Evolutionary conservation across 2,329 filamentous ascomycete species (phyloP).

Genomic region (Fusarium sororula): DNA sequence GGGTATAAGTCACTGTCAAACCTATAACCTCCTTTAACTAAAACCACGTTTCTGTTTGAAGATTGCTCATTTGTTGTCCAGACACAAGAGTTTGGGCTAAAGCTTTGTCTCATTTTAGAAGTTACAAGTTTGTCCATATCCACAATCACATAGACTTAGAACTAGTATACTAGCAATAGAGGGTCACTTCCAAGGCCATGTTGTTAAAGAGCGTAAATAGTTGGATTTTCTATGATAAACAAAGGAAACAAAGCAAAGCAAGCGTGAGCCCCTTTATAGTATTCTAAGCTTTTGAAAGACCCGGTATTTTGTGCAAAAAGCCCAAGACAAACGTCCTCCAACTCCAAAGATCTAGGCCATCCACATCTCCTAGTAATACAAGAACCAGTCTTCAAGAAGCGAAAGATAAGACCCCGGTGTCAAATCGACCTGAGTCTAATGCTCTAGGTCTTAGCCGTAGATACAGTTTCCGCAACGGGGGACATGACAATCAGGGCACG

Average conservation of each 20-base stretch:
- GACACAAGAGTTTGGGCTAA: background rate
- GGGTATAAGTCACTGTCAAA: background rate
- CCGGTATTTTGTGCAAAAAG: background rate
- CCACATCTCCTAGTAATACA: background rate
- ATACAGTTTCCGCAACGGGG: no score
- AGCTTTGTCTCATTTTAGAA: background rate
- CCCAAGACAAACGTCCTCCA: background rate
- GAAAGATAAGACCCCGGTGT: background rate
- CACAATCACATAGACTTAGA: background rate
- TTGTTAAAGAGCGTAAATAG: conserved; percentile 6
- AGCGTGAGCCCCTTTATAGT: background rate
- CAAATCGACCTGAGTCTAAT: no score
- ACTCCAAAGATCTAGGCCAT: background rate
- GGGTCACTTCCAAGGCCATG: background rate
- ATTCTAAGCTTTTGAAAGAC: conserved; percentile 5
- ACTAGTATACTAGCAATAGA: background rate
- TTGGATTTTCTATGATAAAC: background rate
- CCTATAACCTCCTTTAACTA: background rate
- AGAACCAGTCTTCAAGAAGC: background rate
- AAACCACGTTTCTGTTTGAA: background rate
- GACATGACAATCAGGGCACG: no score
- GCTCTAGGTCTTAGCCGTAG: no score
- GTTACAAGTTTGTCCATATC: background rate
- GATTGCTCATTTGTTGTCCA: background rate
- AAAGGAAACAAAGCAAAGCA: background rate